Evolutionary conservation across 768 basidiomycete species (phyloP).

Genomic region (Pholiota microspora): DNA sequence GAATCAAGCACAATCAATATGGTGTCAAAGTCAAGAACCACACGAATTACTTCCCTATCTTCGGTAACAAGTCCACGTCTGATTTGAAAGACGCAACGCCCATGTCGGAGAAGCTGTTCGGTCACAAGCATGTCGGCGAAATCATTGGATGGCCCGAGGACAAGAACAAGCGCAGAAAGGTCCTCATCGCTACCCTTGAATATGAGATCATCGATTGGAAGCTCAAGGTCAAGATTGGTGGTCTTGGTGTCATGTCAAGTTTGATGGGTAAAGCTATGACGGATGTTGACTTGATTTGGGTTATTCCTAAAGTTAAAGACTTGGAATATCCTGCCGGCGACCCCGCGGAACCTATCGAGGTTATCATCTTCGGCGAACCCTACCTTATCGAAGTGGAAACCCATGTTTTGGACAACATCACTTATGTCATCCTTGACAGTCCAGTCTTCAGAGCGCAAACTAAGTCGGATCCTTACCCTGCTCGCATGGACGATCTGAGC

Average conservation of each 20-base stretch:
- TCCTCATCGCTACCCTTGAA: constrained; percentile 89
- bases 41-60: constrained; percentile 86
- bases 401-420: constrained; percentile 92
- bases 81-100: constrained; percentile 66
- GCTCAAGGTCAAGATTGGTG: constrained; percentile 96
- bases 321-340: constrained; percentile 91
- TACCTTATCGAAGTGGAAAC: constrained; percentile 96
- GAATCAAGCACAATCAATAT: constrained; percentile 91
- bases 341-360: constrained; percentile 90
- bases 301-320: constrained; percentile 93
- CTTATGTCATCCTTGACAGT: constrained; percentile 90
- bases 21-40: constrained; percentile 74
- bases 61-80: constrained; percentile 70
- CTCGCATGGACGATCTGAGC: constrained; percentile 95
- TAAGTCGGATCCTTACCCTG: constrained; percentile 93
- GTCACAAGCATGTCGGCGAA: constrained; percentile 60
- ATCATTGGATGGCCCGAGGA: constrained; percentile 97
- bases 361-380: constrained; percentile 93
- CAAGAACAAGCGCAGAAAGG: constrained; percentile 86
- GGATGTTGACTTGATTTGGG: constrained; percentile 93
- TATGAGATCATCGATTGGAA: constrained; percentile 99
- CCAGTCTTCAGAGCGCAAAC: constrained; percentile 97
- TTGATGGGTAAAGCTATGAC: constrained; percentile 99
- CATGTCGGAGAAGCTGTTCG: constrained; percentile 73
- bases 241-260: constrained; percentile 96